Evolutionary conservation across 805 yeast genomes (phyloP), one percentile per base, ranked within the genome.

Genomic region (Candida dajiaensis): DNA sequence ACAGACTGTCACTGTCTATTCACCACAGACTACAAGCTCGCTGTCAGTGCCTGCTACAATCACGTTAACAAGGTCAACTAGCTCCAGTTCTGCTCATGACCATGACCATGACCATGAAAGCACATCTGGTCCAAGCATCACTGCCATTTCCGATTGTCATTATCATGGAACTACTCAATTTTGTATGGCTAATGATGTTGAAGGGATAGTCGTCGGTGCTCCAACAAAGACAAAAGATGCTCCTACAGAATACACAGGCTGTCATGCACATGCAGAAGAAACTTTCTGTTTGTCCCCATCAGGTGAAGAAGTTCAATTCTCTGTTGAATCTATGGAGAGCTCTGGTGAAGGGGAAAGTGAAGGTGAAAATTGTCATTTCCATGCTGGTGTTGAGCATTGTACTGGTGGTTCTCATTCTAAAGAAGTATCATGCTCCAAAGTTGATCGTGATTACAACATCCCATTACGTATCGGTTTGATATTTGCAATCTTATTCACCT

Each of bases 311-410:
- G 51, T 50, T 25, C 50, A 44, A 20, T 52, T 52, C 21, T 40
- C 25, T 9, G 38, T 28, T 8, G 47, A 38, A 39, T 13, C 31
- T 3, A 16, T 16, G 16, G 20, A n/a, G 15, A 33, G 9, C 6
- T 44, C 42, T 18, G 42, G 26, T 8, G 36, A 23, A 11, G 25
- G 16, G 36, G 46, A 38, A 37, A 3, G 41, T 10, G 15, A 29
- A 21, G 52, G 52, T n/a, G 36, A 40, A 11, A 46, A 40, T 26
- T 54, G 58, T 46, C 58, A 54, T 41, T 54, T 52, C 51, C 58
- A 54, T 42, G 58, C 58, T 25, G 58, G 58, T 41, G 55, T 54
- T 20, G 56, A 54, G 28, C 58, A 54, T 31, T 54, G 58, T 52
- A 46, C 45, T 21, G 55, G 55, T 35, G 55, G 51, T 23, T 43